Percentiles rank a stretch among this genome's conserved stretches.
These are phyloP conservation scores for Bruguiera sexangula DNA, from an alignment of 345 rosid genomes.

Conservation along the genomic window DNA sequence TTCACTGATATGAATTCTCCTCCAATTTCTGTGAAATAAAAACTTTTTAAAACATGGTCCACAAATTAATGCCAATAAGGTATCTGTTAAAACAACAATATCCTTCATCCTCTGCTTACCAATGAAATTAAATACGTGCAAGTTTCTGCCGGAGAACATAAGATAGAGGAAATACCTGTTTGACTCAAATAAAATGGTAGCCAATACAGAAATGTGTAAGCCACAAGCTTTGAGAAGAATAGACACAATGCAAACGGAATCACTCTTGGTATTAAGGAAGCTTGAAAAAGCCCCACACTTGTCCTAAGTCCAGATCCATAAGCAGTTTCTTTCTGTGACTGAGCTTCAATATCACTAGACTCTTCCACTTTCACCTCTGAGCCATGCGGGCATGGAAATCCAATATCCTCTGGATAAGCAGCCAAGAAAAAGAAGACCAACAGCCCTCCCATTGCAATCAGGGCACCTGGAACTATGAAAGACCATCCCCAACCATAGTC, in stretches of 20 bases:
- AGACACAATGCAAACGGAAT: constrained; percentile 75
- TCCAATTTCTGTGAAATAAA: constrained; percentile 50
- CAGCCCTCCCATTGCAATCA: constrained; percentile 59
- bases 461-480: constrained; percentile 67
- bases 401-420: constrained; percentile 85
- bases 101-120: too few relatives aligned
- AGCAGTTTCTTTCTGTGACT: constrained; percentile 18
- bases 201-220: constrained; percentile 82
- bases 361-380: constrained; percentile 1
- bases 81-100: too few relatives aligned
- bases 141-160: background rate
- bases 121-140: background rate
- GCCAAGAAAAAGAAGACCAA: constrained; percentile 65
- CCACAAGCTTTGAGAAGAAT: constrained; percentile 80
- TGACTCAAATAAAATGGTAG: constrained; percentile 82
- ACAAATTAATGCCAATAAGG: too few relatives aligned
- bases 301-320: constrained; percentile 43
- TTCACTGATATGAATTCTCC: constrained; percentile 74
- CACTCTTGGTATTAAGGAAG: constrained; percentile 81
- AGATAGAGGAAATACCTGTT: constrained; percentile 44
- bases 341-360: constrained; percentile 36
- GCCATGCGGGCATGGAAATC: constrained; percentile 42
- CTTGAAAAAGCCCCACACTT: constrained; percentile 75
- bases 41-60: background rate
- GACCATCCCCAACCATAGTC: constrained; percentile 93